Base-by-base conservation (phyloP, 257 asterid genomes). In the Ligustrum vulgare region DNA sequence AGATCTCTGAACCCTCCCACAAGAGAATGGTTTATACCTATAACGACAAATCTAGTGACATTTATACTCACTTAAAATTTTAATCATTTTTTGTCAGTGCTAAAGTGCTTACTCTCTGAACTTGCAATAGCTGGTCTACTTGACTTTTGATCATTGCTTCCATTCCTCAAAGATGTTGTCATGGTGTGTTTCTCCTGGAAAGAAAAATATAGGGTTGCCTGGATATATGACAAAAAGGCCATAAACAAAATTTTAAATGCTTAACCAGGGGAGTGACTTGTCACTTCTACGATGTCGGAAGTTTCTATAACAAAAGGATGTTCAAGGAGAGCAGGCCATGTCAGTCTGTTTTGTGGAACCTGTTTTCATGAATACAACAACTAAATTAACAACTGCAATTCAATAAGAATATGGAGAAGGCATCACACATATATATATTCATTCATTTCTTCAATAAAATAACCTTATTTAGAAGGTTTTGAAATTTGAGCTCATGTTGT, bases 281-380 rank as follows among this genome's bases (percentile, higher is more conserved):
- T 85, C 72, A 86, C 88, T 36, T 82, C 92, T 78, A 77, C 69
- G 79, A 89, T 85, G 54, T 83, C 79, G 60, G 68, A 69, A 73
- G 83, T 79, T 74, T 91, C 97, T 80, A 85, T 84, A 67, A 95
- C 94, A 81, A 93, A 95, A 74, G 98, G 98, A 87, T 95, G 98
- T 76, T 93, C 97, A 75, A 95, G 96, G 85, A 95, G 99, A 79
- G 94, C 90, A 73, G 98, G 99, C 99, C 99, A 95, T 22, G 92
- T 82, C 78, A 95, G 85, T 87, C 99, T 91, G 79, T 80, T 84
- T 75, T 93, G 99, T 0, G 99, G 99, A 82, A 82, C 90, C 99
- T 95, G 86, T 41, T 80, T 62, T 66, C 73, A 35, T 70, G 77
- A 73, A 73, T 80, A 64, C 32, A 68, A 78, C 72, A 49, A 76